Conservation (phyloP, 139 green algal species). For the Coelastrella sp. region DNA sequence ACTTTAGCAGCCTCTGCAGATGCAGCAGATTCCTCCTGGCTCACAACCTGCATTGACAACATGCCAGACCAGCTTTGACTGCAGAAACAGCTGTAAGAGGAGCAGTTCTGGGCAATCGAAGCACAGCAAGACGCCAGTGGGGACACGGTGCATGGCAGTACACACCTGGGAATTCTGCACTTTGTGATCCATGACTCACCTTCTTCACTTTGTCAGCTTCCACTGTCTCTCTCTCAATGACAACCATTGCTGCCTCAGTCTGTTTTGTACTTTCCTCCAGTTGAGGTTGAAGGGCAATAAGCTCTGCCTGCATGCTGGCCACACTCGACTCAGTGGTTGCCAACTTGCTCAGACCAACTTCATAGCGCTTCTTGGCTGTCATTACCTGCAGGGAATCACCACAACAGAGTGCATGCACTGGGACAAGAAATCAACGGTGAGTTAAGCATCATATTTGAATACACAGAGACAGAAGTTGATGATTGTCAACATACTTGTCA, state of each 20-base stretch:
- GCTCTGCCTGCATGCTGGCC: conserved; percentile 80
- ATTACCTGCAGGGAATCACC: conserved; percentile 62
- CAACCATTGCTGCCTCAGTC: conserved; percentile 79
- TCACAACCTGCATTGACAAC: conserved; percentile 64
- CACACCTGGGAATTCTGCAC: not conserved
- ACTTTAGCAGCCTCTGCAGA: conserved; percentile 73
- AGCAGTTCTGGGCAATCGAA: too few relatives aligned
- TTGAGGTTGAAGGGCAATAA: conserved; percentile 85
- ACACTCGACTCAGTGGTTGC: conserved; percentile 70
- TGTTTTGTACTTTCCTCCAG: conserved; percentile 77
- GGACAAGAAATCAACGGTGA: too few relatives aligned
- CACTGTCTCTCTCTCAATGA: conserved; percentile 69
- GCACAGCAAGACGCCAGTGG: too few relatives aligned
- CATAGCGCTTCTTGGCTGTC: conserved; percentile 73
- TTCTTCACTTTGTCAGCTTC: conserved; percentile 83
- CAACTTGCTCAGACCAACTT: conserved; percentile 84
- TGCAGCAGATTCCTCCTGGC: conserved; percentile 79
- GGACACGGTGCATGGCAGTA: too few relatives aligned
- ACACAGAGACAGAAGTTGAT: too few relatives aligned
- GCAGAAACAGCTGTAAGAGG: too few relatives aligned
- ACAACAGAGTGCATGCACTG: too few relatives aligned
- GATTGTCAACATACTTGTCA: too few relatives aligned
- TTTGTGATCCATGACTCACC: not conserved
- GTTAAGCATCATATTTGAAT: too few relatives aligned
- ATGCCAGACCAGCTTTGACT: too few relatives aligned